Evolutionary conservation across 768 basidiomycete genomes (phyloP).

Genomic region (Suillus hirtellus): DNA sequence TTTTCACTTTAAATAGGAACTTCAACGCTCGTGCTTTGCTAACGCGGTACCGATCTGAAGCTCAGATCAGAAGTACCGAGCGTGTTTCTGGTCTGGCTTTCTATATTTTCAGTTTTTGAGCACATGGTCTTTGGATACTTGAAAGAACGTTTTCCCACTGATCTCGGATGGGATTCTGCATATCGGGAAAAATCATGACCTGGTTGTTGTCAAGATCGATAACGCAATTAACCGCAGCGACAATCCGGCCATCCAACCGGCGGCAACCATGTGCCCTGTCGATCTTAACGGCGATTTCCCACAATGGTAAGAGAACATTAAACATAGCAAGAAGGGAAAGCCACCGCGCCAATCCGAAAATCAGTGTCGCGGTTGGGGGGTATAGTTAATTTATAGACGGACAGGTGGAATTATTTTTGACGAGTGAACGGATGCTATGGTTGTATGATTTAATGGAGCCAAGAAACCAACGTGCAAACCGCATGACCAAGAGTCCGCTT

Average conservation of each 20-base stretch:
- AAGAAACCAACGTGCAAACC: neutral
- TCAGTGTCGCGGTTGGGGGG: slow-evolving; percentile 11
- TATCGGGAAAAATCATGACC: neutral
- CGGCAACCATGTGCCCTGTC: slow-evolving; percentile 14
- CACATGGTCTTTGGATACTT: neutral
- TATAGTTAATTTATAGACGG: slow-evolving; percentile 5
- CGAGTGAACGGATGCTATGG: neutral
- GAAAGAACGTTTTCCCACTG: neutral
- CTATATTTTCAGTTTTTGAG: slow-evolving; percentile 5
- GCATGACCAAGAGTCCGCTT: slow-evolving; percentile 21
- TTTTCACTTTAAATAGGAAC: slow-evolving; percentile 8
- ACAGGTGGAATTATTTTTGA: slow-evolving; percentile 3
- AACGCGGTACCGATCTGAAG: slow-evolving; percentile 10
- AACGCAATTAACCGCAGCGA: slow-evolving; percentile 6
- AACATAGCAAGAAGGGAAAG: slow-evolving; percentile 3
- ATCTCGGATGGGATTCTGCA: neutral
- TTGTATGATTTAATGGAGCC: neutral
- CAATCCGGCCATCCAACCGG: slow-evolving; percentile 11
- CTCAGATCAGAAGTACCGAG: slow-evolving; percentile 8
- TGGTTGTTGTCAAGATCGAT: slow-evolving; percentile 5
- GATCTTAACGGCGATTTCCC: slow-evolving; percentile 13
- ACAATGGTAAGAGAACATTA: slow-evolving; percentile 7
- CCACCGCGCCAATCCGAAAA: slow-evolving; percentile 26
- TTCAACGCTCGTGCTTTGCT: slow-evolving; percentile 25
- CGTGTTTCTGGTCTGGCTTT: neutral